Evolutionary conservation across 768 basidiomycete species (phyloP).

Genomic region (Serendipita vermifera): DNA sequence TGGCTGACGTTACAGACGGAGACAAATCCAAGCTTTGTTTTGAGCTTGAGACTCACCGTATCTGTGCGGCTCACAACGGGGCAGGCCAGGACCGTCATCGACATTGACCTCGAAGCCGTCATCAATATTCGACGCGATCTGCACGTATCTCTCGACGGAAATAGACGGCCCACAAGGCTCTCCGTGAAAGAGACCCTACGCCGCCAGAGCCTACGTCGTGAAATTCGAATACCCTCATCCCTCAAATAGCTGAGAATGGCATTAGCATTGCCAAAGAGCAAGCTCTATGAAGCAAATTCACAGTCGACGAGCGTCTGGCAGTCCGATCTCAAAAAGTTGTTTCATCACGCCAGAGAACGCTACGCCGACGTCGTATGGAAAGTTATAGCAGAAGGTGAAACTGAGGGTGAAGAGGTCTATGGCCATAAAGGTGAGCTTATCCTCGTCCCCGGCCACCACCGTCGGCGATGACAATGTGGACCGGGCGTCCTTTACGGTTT

Average conservation of each 20-base stretch:
- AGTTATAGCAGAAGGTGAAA: conserved; percentile 31
- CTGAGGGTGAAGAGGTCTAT: conserved; percentile 56
- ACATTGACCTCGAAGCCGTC: no score
- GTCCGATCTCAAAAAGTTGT: conserved; percentile 61
- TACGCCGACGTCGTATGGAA: conserved; percentile 99
- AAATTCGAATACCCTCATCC: no score
- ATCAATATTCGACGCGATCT: no score
- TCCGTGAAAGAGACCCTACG: no score
- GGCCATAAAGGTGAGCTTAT: conserved; percentile 87
- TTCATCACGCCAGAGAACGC: conserved; percentile 71
- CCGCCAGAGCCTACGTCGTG: no score
- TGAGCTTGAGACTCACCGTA: background rate
- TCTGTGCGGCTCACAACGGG: background rate
- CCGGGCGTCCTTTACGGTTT: no score
- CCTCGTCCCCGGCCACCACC: no score
- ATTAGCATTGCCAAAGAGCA: conserved; percentile 20
- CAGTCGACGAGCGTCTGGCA: conserved; percentile 68
- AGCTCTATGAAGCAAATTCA: conserved; percentile 50
- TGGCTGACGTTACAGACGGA: background rate
- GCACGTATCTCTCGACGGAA: no score
- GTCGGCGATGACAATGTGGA: no score
- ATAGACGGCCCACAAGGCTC: no score
- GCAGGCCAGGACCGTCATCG: background rate
- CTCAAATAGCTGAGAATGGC: conserved; percentile 8
- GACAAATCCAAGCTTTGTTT: conserved; percentile 2